phyloP scores from a whole-genome alignment of 306 rosid species.

The Cucurbita pepo region DNA sequence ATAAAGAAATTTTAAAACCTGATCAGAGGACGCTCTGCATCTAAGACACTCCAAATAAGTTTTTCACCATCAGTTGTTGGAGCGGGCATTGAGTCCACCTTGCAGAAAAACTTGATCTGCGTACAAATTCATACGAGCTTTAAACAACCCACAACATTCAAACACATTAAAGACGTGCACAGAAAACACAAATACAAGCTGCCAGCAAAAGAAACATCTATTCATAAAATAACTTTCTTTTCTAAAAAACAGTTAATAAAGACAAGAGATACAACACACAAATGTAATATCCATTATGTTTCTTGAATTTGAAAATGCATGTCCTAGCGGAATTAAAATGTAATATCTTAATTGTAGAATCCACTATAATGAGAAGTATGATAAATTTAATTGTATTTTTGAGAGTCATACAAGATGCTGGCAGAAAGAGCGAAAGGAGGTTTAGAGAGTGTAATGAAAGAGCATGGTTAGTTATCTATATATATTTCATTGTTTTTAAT shows the following conservation, averaged over 20 bases:
- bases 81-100: constrained; percentile 49
- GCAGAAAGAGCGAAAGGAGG: background rate
- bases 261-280: background rate
- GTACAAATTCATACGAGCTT: background rate
- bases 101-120: constrained; percentile 82
- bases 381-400: background rate
- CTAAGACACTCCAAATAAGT: constrained; percentile 77
- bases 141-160: background rate
- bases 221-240: background rate
- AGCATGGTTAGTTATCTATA: background rate
- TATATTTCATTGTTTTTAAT: background rate
- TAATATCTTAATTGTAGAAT: background rate
- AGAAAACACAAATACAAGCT: background rate
- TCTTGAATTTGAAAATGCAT: background rate
- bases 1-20: constrained; percentile 33
- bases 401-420: background rate
- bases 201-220: background rate
- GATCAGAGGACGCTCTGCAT: constrained; percentile 72
- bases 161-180: background rate
- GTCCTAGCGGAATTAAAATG: background rate
- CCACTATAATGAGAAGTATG: background rate
- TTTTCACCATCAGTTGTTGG: constrained; percentile 62
- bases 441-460: background rate
- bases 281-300: background rate
- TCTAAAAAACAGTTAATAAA: background rate